These are phyloP conservation scores for Tolypocladium ophioglossoides DNA, from an alignment of 2,329 filamentous ascomycete species.

Conservation along the genomic window DNA sequence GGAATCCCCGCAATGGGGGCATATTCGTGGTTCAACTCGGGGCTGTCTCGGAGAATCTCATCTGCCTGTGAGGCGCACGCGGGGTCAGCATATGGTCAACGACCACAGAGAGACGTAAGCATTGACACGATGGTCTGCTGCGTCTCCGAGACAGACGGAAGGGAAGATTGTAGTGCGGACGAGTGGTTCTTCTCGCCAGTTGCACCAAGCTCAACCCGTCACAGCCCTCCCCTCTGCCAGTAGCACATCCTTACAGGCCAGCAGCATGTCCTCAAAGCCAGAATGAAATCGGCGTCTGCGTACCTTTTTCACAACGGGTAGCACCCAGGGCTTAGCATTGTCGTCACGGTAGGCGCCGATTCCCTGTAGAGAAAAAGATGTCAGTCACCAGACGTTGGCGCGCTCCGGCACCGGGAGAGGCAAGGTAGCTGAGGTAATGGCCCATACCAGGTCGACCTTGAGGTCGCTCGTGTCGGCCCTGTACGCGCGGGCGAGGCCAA, in stretches of 20 bases:
- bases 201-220: background rate
- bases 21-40: conserved; percentile 94
- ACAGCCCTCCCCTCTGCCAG: background rate
- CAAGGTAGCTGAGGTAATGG: background rate
- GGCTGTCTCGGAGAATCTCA: conserved; percentile 77
- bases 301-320: conserved; percentile 96
- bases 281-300: conserved; percentile 2
- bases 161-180: background rate
- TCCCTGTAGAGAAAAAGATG: conserved; percentile 31
- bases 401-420: background rate
- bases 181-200: background rate
- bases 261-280: background rate
- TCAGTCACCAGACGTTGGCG: background rate
- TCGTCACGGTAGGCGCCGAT: conserved; percentile 93
- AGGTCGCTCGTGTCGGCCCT: conserved; percentile 63
- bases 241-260: no score
- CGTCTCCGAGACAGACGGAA: background rate
- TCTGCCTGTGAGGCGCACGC: conserved; percentile 57
- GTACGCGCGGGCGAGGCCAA: conserved; percentile 84
- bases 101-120: background rate
- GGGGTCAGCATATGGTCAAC: background rate
- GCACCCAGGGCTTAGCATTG: conserved; percentile 92
- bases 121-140: conserved; percentile 11
- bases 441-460: conserved; percentile 82
- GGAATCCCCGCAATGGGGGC: conserved; percentile 86